A percentile compares a stretch with the other conserved stretches of the same genome.
These are phyloP conservation scores for Epipyxis sp. DNA, from an alignment of 108 stramenopile genomes.

Conservation along the genomic window DNA sequence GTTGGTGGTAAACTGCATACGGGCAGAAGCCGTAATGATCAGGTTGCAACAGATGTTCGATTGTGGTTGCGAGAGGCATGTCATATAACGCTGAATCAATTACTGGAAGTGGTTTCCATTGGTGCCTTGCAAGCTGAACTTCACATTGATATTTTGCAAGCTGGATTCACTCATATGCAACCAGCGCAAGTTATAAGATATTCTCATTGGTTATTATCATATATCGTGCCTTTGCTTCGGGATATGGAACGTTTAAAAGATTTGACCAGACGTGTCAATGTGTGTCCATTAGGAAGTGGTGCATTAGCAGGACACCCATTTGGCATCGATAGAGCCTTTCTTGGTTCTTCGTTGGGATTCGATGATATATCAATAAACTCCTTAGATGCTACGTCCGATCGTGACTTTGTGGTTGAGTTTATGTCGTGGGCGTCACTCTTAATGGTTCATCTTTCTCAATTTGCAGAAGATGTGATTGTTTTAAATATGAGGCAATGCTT, in stretches of 20 bases:
- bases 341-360: conserved; percentile 87
- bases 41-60: conserved; percentile 92
- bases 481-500: conserved; percentile 75
- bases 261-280: conserved; percentile 77
- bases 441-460: conserved; percentile 85
- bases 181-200: conserved; percentile 93
- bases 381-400: conserved; percentile 93
- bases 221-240: conserved; percentile 80
- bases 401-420: conserved; percentile 97
- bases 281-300: conserved; percentile 89
- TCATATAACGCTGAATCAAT: conserved; percentile 41
- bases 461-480: conserved; percentile 97
- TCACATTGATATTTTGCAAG: conserved; percentile 88
- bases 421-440: conserved; percentile 90
- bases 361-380: conserved; percentile 81
- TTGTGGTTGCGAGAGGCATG: conserved; percentile 86
- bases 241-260: conserved; percentile 86
- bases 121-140: conserved; percentile 69
- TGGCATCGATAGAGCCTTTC: conserved; percentile 86
- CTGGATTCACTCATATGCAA: conserved; percentile 98
- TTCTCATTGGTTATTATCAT: conserved; percentile 92
- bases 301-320: conserved; percentile 98
- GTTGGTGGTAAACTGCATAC: conserved; percentile 95
- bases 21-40: conserved; percentile 69
- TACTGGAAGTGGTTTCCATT: conserved; percentile 65